phyloP scores from a whole-genome alignment of 2,329 filamentous ascomycete genomes.

The Diplodia seriata region DNA sequence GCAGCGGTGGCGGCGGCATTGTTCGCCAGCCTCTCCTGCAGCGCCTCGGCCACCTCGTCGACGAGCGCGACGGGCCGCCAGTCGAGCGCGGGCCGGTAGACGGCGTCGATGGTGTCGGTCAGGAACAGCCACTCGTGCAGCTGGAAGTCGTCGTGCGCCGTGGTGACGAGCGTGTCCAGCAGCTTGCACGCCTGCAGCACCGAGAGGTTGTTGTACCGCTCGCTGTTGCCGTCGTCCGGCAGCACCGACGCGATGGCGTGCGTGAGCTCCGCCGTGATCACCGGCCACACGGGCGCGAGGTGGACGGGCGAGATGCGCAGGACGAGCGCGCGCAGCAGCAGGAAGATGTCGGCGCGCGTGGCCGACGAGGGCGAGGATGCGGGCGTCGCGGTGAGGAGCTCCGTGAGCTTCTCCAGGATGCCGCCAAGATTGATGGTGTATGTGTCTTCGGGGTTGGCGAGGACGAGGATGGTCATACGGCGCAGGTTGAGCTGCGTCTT shows the following conservation, averaged over 20 bases:
- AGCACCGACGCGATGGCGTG: constrained; percentile 77
- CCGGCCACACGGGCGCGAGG: constrained; percentile 85
- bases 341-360: constrained; percentile 87
- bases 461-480: constrained; percentile 77
- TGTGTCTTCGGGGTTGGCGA: constrained; percentile 78
- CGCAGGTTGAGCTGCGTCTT: constrained; percentile 90
- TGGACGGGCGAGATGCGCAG: constrained; percentile 81
- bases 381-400: constrained; percentile 81
- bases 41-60: constrained; percentile 81
- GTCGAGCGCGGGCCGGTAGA: constrained; percentile 73
- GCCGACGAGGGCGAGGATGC: constrained; percentile 91
- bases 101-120: constrained; percentile 94
- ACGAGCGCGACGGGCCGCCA: constrained; percentile 77
- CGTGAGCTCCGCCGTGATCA: constrained; percentile 86
- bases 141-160: constrained; percentile 94
- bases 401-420: constrained; percentile 83
- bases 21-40: constrained; percentile 56
- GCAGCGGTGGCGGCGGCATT: constrained; percentile 39
- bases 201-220: constrained; percentile 77
- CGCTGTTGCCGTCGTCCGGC: constrained; percentile 63
- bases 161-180: constrained; percentile 83
- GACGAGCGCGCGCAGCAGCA: constrained; percentile 82
- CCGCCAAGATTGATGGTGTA: constrained; percentile 77
- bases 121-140: constrained; percentile 98
- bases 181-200: constrained; percentile 93